Percentiles rank a stretch among this genome's conserved stretches.
Evolutionary conservation across 805 yeast genomes (phyloP).

Genomic region (Saccharomycodes ludwigii): DNA sequence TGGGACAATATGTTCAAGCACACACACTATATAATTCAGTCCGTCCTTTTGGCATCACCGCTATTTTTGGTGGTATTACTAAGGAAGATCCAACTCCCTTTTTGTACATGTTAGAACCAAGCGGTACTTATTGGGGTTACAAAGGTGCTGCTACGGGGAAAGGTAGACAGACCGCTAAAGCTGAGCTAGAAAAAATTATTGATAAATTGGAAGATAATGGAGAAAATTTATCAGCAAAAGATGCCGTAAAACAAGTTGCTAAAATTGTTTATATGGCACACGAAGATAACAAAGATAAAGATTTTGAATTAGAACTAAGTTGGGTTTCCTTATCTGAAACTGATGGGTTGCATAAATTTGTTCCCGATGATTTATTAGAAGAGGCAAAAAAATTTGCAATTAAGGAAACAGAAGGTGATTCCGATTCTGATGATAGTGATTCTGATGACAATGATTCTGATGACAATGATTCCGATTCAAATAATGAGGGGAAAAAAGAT

Average conservation of each 20-base stretch:
- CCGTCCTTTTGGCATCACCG: constrained; percentile 91
- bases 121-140: constrained; percentile 97
- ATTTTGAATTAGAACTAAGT: constrained; percentile 85
- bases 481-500: constrained; percentile 5
- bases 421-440: constrained; percentile 13
- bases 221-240: constrained; percentile 54
- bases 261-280: constrained; percentile 87
- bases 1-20: constrained; percentile 88
- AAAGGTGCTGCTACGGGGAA: constrained; percentile 96
- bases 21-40: constrained; percentile 94
- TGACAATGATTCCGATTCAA: constrained; percentile 7
- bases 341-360: constrained; percentile 63
- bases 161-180: constrained; percentile 96
- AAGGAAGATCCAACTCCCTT: constrained; percentile 64
- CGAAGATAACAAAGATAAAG: constrained; percentile 96
- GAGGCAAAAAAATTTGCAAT: constrained; percentile 81
- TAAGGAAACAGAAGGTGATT: constrained; percentile 44
- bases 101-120: constrained; percentile 92
- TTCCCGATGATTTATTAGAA: constrained; percentile 65
- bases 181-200: constrained; percentile 79
- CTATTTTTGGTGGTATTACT: constrained; percentile 91
- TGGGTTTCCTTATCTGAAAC: constrained; percentile 79
- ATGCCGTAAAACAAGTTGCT: constrained; percentile 90
- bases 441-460: constrained; percentile 15
- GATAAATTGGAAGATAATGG: constrained; percentile 31